Base-by-base conservation (phyloP, 768 basidiomycete species). In the Rhizopogon rudus region DNA sequence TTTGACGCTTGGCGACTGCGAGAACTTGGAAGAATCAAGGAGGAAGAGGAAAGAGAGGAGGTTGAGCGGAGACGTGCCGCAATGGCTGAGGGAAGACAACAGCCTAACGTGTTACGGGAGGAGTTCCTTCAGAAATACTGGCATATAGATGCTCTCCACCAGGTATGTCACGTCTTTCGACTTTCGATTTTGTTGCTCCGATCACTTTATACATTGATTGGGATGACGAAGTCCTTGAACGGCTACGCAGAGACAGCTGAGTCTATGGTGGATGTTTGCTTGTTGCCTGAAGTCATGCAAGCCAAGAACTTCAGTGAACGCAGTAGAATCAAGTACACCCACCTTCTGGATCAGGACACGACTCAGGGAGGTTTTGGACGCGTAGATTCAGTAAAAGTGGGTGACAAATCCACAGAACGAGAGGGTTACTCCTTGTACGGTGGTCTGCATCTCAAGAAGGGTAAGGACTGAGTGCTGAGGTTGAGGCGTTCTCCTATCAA, bases 81-180 rank as follows among this genome's bases (percentile, higher is more conserved):
- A 96, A 65, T 77, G 97, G 33, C 65, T 98, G 70, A 87, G 84
- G 70, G 97, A 99, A 69, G 97, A 99, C 69, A 91, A 67, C 83
- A 77, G 41, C 95, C 94, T 2, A 80, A 92, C 55, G 85, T 90
- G 68, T 73, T 81, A 33, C 79, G 97, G 54, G 87, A 87, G 53
- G 91, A 91, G 66, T 98, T 98, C 73, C 71, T 98, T 59, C 94
- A 98, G 69, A 98, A 97, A 72, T 99, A 97, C 69, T 98, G 93
- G 86, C 97, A 99, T 76, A 98, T 95, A 72, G 97, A 97, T 63
- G 97, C 96, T 57, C 98, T 98, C 78, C 93, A 97, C 70, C 91
- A 94, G 82, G 94, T 91, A 56, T 33, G 79, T 66, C 12, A 41
- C 13, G 35, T 50, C 16, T 43, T 57, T 42, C 55, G 28, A 50